phyloP scores from a whole-genome alignment of 2,329 filamentous ascomycete species.

The Aspergillus terreus region DNA sequence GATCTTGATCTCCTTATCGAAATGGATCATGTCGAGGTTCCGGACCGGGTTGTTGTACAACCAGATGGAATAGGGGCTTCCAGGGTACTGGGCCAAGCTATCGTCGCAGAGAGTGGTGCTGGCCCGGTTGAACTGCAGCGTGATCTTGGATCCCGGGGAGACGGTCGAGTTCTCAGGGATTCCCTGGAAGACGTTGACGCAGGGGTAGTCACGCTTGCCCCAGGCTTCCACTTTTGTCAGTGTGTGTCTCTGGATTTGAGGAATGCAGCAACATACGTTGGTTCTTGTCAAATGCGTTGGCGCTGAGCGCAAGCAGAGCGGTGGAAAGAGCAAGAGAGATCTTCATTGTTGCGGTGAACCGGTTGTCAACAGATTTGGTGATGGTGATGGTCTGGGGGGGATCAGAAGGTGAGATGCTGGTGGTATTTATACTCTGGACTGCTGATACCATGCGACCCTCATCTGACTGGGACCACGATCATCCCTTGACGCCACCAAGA shows the following conservation, averaged over 20 bases:
- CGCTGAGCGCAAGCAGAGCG: conserved; percentile 22
- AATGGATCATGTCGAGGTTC: conserved; percentile 17
- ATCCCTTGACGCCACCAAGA: too few species aligned
- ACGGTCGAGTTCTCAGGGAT: conserved; percentile 29
- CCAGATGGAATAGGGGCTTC: conserved; percentile 22
- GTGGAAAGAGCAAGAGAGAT: conserved; percentile 22
- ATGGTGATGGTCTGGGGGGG: too few species aligned
- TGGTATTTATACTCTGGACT: too few species aligned
- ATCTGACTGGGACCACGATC: too few species aligned
- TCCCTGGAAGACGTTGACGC: conserved; percentile 31
- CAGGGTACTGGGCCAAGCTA: conserved; percentile 17
- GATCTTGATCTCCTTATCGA: conserved; percentile 19
- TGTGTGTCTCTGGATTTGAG: background rate
- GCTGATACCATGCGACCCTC: too few species aligned
- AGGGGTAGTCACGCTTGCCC: conserved; percentile 33
- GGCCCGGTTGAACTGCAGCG: conserved; percentile 25
- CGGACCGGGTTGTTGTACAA: conserved; percentile 30
- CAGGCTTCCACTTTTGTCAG: conserved; percentile 19
- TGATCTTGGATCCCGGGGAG: conserved; percentile 19
- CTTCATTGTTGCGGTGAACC: conserved; percentile 20
- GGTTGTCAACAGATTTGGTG: too few species aligned
- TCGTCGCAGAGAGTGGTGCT: conserved; percentile 23
- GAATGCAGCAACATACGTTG: conserved; percentile 17
- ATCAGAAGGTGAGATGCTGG: too few species aligned
- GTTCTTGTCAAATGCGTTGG: conserved; percentile 30